Percentiles rank a stretch among this genome's conserved stretches.
Evolutionary conservation across 1,139 yeast genomes (phyloP).

Genomic region (Scheffersomyces lignicola): DNA sequence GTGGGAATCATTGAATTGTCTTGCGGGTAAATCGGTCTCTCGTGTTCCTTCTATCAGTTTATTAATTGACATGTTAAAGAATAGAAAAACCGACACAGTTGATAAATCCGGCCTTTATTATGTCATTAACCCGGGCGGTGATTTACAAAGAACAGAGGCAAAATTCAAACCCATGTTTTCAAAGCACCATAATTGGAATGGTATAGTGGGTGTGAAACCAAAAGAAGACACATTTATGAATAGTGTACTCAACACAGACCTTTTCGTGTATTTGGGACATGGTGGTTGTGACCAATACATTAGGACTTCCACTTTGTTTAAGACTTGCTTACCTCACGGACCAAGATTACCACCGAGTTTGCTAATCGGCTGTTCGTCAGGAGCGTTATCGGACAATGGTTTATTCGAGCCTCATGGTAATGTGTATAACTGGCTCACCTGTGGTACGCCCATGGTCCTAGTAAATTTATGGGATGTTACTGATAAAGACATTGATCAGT

Average conservation of each 20-base stretch:
- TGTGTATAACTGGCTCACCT: conserved; percentile 68
- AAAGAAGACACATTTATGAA: conserved; percentile 43
- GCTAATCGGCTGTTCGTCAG: conserved; percentile 92
- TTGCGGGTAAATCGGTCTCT: conserved; percentile 59
- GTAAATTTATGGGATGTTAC: conserved; percentile 97
- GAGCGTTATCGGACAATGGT: conserved; percentile 60
- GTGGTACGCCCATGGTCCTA: conserved; percentile 79
- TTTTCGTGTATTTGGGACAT: conserved; percentile 88
- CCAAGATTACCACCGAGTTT: conserved; percentile 64
- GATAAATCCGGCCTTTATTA: conserved; percentile 40
- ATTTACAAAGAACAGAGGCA: conserved; percentile 66
- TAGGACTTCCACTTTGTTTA: conserved; percentile 32
- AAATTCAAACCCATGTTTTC: conserved; percentile 52
- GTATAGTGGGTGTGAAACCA: conserved; percentile 58
- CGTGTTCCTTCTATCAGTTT: conserved; percentile 69
- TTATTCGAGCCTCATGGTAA: conserved; percentile 75
- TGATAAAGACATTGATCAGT: conserved; percentile 88
- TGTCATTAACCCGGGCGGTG: conserved; percentile 81
- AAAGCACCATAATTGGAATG: conserved; percentile 48
- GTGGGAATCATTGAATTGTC: conserved; percentile 78
- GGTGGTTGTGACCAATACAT: conserved; percentile 92
- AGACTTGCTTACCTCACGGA: conserved; percentile 16
- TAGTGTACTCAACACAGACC: conserved; percentile 39
- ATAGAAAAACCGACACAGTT: conserved; percentile 7
- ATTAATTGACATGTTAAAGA: conserved; percentile 43